Evolutionary conservation across 495 filamentous ascomycete species (phyloP), one percentile per base, ranked within the genome.

Genomic region (Daldinia caldariorum): DNA sequence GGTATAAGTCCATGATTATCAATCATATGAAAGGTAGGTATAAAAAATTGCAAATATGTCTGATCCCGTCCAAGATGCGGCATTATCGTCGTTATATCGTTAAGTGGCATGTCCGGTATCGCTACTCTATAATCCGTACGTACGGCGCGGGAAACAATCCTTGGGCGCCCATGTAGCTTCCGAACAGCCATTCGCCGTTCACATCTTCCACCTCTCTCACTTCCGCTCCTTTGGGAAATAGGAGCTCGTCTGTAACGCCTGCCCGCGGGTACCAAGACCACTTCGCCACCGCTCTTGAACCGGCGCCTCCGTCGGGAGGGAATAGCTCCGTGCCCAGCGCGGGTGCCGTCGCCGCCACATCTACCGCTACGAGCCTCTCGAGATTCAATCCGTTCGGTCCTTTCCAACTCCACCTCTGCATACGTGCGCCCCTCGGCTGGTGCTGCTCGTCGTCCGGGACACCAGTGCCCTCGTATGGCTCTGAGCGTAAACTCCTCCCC

Each of bases 121-220:
- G 29, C 13, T 59, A 38, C 39, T 76, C 78, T 26, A 84, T 49
- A 26, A 86, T 57, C 69, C 75, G 77, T 34, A 92, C 90, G 84
- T 92, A 92, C 31, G 83, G 80, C 20, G 88, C 87, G 4, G 93
- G 93, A 77, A 97, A 94, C 67, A 97, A 65, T 0, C 93, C 93
- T 63, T 84, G 86, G 34, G 76, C 79, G 16, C 91, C 92, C 76
- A 90, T 89, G 83, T 96, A 97, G 37, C 83, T 86, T 0, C 94
- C 94, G 81, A 88, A 88, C 61, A 83, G 91, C 93, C 93, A 97
- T 77, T 96, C 92, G 41, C 88, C 92, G 78, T 95, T 97, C 49
- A 94, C 87, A 77, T 92, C 89, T 78, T 92, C 88, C 37, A 88
- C 88, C 82, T 97, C 94, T 3, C 83, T 82, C 10, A 97, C 85